Percentiles rank a stretch among this genome's conserved stretches.
These are phyloP conservation scores for Capronia americana DNA, from an alignment of 2,329 filamentous ascomycete species.

Conservation along the genomic window DNA sequence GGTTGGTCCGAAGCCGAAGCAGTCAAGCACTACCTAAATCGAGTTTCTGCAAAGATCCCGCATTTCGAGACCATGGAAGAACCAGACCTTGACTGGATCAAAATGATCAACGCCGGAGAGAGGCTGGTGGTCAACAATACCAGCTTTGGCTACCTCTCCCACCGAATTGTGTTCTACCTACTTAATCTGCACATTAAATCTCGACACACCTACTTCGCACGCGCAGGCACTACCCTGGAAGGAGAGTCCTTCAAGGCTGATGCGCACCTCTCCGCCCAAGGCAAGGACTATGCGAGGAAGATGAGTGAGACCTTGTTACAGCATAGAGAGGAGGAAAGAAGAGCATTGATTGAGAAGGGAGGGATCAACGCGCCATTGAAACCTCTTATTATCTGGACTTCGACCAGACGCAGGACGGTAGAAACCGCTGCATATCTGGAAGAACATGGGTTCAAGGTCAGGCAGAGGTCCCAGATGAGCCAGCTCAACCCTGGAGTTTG, in stretches of 20 bases:
- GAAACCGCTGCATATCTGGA: conserved; percentile 87
- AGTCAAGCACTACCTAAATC: conserved; percentile 85
- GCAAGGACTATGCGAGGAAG: conserved; percentile 78
- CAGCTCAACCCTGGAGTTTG: conserved; percentile 96
- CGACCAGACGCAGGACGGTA: conserved; percentile 84
- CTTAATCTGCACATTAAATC: conserved; percentile 97
- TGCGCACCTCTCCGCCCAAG: conserved; percentile 79
- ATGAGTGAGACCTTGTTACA: conserved; percentile 84
- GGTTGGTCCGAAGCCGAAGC: conserved; percentile 93
- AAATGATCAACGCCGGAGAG: conserved; percentile 98
- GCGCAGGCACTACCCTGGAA: conserved; percentile 81
- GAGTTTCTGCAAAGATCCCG: conserved; percentile 91
- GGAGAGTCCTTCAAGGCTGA: conserved; percentile 93
- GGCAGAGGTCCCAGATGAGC: conserved; percentile 94
- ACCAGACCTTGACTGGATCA: conserved; percentile 92
- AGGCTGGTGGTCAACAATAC: conserved; percentile 96
- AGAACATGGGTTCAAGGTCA: conserved; percentile 79
- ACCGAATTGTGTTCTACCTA: conserved; percentile 97
- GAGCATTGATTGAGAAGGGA: conserved; percentile 70
- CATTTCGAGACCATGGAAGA: conserved; percentile 98
- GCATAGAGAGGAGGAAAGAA: conserved; percentile 82
- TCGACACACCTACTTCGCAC: conserved; percentile 38
- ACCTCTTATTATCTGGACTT: conserved; percentile 91
- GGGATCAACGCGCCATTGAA: conserved; percentile 73
- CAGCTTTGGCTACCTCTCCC: conserved; percentile 93